phyloP scores from a whole-genome alignment of 2,329 filamentous ascomycete species.

The Gnomoniopsis smithogilvyi region DNA sequence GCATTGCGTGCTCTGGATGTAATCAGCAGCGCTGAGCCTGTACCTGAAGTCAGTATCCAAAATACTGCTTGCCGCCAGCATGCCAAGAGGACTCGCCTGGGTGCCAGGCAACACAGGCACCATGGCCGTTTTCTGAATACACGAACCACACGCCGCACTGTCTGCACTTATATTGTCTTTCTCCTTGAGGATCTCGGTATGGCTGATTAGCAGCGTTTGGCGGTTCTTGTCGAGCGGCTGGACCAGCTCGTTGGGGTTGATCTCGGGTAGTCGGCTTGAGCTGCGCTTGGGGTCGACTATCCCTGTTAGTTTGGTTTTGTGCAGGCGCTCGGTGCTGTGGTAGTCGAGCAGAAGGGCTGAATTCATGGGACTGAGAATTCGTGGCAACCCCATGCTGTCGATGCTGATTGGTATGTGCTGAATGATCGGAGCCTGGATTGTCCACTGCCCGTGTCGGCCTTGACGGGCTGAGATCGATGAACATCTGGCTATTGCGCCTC shows the following conservation, averaged over 20 bases:
- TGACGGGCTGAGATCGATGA: no score
- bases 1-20: not conserved
- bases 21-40: not conserved
- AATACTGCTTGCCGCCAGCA: not conserved
- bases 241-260: not conserved
- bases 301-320: no score
- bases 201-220: not conserved
- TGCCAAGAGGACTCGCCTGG: not conserved
- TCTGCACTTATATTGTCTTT: not conserved
- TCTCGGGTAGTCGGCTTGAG: no score
- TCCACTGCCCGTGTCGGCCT: no score
- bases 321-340: not conserved
- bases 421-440: no score
- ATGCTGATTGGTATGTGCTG: not conserved
- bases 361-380: not conserved
- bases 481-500: no score
- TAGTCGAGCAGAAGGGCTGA: not conserved
- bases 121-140: not conserved
- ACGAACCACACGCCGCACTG: not conserved
- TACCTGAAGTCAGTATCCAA: no score
- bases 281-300: no score
- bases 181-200: not conserved
- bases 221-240: no score
- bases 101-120: not conserved
- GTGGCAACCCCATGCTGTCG: not conserved